Conservation (phyloP, 306 rosid species). For the Dryas alaskensis region DNA sequence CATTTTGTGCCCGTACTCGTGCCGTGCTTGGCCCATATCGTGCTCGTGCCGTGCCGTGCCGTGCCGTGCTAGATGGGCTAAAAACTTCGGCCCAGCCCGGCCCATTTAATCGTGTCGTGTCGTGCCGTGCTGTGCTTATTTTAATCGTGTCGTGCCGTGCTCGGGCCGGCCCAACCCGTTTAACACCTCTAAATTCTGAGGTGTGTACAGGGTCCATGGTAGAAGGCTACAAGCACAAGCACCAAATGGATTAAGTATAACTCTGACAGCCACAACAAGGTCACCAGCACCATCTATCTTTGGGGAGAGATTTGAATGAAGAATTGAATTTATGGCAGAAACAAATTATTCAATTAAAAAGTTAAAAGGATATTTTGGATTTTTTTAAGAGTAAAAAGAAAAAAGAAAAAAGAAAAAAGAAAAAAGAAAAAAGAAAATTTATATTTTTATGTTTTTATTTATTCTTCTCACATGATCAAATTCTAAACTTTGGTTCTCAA, state of each 20-base stretch:
- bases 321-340: background rate
- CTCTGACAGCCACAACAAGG: background rate
- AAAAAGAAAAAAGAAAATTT: too few species aligned
- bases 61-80: too few species aligned
- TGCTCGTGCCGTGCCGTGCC: too few species aligned
- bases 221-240: background rate
- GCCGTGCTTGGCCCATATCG: too few species aligned
- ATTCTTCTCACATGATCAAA: background rate
- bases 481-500: too few species aligned
- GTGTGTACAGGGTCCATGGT: conserved; percentile 14
- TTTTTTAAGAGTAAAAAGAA: background rate
- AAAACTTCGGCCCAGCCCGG: too few species aligned
- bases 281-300: background rate
- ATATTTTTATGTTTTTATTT: background rate
- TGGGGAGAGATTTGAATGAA: background rate
- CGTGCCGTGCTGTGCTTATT: too few species aligned
- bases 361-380: background rate
- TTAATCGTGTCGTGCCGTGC: too few species aligned
- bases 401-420: too few species aligned
- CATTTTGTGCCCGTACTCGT: too few species aligned
- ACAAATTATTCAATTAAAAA: background rate
- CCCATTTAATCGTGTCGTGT: too few species aligned
- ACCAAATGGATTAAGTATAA: background rate
- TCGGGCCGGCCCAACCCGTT: too few species aligned
- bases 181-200: background rate